Evolutionary conservation across 2,329 filamentous ascomycete species (phyloP).

Genomic region (Alternaria triticimaculans): DNA sequence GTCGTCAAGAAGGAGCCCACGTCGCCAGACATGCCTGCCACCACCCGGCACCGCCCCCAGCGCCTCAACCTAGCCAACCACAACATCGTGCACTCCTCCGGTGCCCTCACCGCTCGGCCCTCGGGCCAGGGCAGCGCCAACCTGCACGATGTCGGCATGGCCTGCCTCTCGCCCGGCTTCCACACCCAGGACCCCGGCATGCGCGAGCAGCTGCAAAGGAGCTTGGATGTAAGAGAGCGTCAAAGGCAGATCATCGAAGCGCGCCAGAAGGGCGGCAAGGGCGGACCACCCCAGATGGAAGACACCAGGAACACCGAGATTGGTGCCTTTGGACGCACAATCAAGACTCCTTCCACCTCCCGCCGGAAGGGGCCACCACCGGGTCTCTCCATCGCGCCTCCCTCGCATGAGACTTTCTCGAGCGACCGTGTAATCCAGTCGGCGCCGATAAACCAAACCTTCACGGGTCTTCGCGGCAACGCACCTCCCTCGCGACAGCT

Average conservation of each 20-base stretch:
- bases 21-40: slow-evolving; percentile 78
- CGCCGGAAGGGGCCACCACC: slow-evolving; percentile 81
- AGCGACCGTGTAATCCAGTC: slow-evolving; percentile 96
- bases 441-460: slow-evolving; percentile 91
- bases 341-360: slow-evolving; percentile 75
- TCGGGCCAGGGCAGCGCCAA: slow-evolving; percentile 73
- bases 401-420: slow-evolving; percentile 89
- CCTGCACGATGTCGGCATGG: slow-evolving; percentile 91
- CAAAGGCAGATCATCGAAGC: slow-evolving; percentile 95
- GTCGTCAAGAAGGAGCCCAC: slow-evolving; percentile 95
- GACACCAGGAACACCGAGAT: slow-evolving; percentile 41
- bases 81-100: slow-evolving; percentile 52
- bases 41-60: slow-evolving; percentile 76
- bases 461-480: slow-evolving; percentile 78
- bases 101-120: slow-evolving; percentile 67
- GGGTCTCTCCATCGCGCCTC: slow-evolving; percentile 92
- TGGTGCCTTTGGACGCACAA: slow-evolving; percentile 52
- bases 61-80: slow-evolving; percentile 75
- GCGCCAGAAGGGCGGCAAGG: slow-evolving; percentile 79
- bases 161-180: slow-evolving; percentile 94
- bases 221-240: slow-evolving; percentile 90
- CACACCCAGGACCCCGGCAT: slow-evolving; percentile 95
- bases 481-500: slow-evolving; percentile 75
- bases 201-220: slow-evolving; percentile 93
- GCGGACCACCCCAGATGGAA: slow-evolving; percentile 37